Evolutionary conservation across 306 rosid species (phyloP), one percentile per base, ranked within the genome.

Genomic region (Rosa persica): DNA sequence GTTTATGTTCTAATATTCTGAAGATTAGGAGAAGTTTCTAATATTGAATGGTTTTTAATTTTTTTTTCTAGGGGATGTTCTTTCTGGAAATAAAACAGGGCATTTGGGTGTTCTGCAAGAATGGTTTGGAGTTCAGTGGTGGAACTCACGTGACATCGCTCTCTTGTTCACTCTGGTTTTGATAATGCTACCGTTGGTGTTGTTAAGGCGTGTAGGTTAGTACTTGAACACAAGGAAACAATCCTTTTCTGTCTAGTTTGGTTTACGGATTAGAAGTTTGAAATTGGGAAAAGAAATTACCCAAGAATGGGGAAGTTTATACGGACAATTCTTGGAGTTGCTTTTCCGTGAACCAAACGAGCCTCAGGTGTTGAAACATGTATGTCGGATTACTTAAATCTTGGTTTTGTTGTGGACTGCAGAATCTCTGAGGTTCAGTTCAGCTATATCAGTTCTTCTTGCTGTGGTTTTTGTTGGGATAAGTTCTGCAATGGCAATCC

Each of bases 81-180:
- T 92, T 1, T 91, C 96, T 76, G 98, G 97, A 46, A 89, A 81
- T 39, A 82, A 81, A 75, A 88, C 69, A 52, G 89, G 78, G 67
- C 98, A 95, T 77, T 78, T 91, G 80, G 98, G 98, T 4, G 79
- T 95, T 85, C 80, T 95, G 86, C 98, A 91, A 58, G 92, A 92
- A 61, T 95, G 93, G 98, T 95, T 92, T 86, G 98, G 98, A 42
- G n/a, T 77, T 81, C 98, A 93, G 0, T 91, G 98, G 98, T 95
- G 98, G 98, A 95, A 87, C 81, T 90, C 96, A 2, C 83, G 97
- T 12, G 98, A 95, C 73, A 83, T 89, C 27, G 87, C 97, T 10
- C 46, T 91, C 62, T 54, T 95, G 2, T 27, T 93, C 79, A 87
- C 84, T 5, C 70, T 95, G 65, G 71, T 87, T 42, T 70, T 91